Evolutionary conservation across 331 rosid genomes (phyloP).

Genomic region (Spiraea crenata): DNA sequence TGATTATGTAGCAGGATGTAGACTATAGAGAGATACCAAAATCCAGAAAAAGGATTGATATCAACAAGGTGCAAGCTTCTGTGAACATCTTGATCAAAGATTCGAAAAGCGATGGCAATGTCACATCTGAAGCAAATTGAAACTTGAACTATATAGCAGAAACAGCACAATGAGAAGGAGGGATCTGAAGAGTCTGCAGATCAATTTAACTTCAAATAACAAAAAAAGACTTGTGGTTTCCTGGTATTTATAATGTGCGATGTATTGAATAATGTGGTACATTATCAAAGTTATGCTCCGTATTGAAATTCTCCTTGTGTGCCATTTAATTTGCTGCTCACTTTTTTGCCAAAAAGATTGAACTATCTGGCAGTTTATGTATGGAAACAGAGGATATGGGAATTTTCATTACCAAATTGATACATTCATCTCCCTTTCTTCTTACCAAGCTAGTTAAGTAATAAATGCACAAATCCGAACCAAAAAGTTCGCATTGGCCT

Average conservation of each 20-base stretch:
- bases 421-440: no score
- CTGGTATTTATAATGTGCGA: neutral
- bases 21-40: slow-evolving; percentile 42
- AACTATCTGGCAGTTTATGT: no score
- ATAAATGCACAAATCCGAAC: no score
- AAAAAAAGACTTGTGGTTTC: neutral
- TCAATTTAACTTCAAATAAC: neutral
- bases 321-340: neutral
- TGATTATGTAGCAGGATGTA: neutral
- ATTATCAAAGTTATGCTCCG: no score
- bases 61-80: slow-evolving; percentile 27
- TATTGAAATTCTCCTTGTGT: neutral
- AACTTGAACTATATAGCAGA: neutral
- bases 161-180: neutral
- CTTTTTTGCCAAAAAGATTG: no score
- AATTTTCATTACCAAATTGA: no score
- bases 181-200: neutral
- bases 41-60: slow-evolving; percentile 36
- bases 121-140: neutral
- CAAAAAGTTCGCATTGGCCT: no score
- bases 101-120: neutral
- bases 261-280: neutral
- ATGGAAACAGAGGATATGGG: no score
- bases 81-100: slow-evolving; percentile 37
- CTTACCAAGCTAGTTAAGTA: no score